A percentile compares a stretch with the other conserved stretches of the same genome.
Evolutionary conservation across 164 flowering plant species (phyloP).

Genomic region (Umbilicus rupestris): DNA sequence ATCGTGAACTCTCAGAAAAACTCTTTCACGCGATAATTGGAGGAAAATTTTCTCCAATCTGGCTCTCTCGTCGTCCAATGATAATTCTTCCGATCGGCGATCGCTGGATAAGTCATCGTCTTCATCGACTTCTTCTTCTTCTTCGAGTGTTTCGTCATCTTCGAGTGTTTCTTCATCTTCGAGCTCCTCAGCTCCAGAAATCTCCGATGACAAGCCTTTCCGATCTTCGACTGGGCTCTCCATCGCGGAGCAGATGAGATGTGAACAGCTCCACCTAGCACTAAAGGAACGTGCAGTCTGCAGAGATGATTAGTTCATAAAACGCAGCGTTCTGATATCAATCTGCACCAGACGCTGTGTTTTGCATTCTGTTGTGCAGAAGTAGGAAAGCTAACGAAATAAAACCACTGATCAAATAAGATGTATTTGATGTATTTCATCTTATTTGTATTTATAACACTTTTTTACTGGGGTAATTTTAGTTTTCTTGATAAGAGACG

Average conservation of each 20-base stretch:
- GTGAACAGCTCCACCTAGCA: neutral
- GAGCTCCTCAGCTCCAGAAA: neutral
- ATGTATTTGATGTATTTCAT: no score
- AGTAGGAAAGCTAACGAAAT: no score
- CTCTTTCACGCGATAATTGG: constrained; percentile 38
- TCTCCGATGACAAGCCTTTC: neutral
- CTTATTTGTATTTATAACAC: no score
- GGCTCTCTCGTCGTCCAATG: constrained; percentile 18
- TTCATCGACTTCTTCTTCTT: constrained; percentile 18
- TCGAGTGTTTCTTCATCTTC: neutral
- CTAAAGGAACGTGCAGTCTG: neutral
- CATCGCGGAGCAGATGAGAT: neutral
- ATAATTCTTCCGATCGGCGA: constrained; percentile 11
- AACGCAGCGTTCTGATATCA: neutral
- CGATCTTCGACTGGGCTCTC: constrained; percentile 2
- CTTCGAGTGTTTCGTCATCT: neutral
- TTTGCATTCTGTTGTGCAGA: no score
- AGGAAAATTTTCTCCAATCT: constrained; percentile 32
- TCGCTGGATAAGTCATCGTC: constrained; percentile 17
- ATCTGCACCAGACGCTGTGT: no score
- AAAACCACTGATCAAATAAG: no score
- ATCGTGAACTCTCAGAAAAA: constrained; percentile 64
- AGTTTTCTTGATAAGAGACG: no score
- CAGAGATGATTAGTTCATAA: neutral
- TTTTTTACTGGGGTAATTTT: no score